These are phyloP conservation scores for Nicotiana noctiflora DNA, from an alignment of 257 asterid species.

Conservation along the genomic window DNA sequence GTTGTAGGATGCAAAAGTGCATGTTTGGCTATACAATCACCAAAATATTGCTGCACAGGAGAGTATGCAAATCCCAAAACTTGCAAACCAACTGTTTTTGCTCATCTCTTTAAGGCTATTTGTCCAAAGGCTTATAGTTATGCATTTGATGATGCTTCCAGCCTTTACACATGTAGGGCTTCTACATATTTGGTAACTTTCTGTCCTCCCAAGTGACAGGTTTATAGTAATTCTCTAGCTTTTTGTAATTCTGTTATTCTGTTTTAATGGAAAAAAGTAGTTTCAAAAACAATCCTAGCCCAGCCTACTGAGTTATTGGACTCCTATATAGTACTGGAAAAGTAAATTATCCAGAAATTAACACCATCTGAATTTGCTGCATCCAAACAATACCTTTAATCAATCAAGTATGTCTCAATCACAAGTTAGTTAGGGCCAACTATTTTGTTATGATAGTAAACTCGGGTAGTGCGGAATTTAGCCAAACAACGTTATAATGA, in stretches of 20 bases:
- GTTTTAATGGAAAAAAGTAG: background rate
- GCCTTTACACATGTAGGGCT: constrained; percentile 79
- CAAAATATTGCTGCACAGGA: constrained; percentile 87
- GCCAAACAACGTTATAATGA: no score
- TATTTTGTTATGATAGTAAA: no score
- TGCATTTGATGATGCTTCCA: constrained; percentile 85
- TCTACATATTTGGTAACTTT: constrained; percentile 68
- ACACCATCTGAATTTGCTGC: background rate
- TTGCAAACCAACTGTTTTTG: constrained; percentile 69
- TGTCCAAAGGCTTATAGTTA: constrained; percentile 88
- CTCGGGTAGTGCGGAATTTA: no score
- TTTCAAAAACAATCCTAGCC: background rate
- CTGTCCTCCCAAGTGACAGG: constrained; percentile 55
- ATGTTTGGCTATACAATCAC: constrained; percentile 76
- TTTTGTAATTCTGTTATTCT: background rate
- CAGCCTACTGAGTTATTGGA: no score
- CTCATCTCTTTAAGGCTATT: constrained; percentile 76
- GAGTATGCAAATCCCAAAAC: constrained; percentile 49
- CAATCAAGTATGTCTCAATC: background rate
- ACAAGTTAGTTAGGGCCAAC: no score
- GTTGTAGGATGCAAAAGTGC: constrained; percentile 95
- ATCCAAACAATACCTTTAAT: background rate
- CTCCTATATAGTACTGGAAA: no score
- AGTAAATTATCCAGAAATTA: no score
- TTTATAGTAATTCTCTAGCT: background rate